Percentiles rank a stretch among this genome's conserved stretches.
Conservation (phyloP, 2,329 filamentous ascomycete species). For the Alternaria sp. region DNA sequence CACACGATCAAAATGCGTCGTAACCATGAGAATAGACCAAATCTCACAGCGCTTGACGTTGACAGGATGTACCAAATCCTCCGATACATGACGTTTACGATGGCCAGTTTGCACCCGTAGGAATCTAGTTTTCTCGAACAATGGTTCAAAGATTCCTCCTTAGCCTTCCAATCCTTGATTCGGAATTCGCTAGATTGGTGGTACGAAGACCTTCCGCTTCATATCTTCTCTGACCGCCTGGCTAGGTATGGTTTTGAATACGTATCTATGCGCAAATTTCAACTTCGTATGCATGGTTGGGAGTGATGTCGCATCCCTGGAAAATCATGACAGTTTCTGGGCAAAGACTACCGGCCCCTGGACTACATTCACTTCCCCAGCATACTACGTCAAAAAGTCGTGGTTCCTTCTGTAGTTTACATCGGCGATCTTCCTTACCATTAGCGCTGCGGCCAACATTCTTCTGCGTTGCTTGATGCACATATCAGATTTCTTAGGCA, state of each 20-base stretch:
- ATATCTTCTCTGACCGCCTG: neutral
- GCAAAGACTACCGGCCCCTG: neutral
- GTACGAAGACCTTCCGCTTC: neutral
- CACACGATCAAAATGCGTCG: neutral
- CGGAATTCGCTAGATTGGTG: neutral
- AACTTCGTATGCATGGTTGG: neutral
- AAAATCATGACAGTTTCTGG: neutral
- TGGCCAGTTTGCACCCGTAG: too few relatives aligned
- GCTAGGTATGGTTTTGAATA: neutral
- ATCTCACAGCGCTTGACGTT: neutral
- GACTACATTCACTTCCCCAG: neutral
- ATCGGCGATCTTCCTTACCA: neutral
- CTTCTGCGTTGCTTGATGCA: neutral
- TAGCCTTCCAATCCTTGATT: neutral
- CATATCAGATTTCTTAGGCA: slow-evolving; percentile 21
- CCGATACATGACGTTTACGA: neutral
- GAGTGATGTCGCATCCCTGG: neutral
- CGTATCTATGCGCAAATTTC: neutral
- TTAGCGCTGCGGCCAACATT: neutral
- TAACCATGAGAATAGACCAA: neutral
- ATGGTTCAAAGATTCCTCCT: neutral
- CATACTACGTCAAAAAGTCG: neutral
- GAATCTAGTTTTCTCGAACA: neutral
- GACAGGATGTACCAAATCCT: neutral
- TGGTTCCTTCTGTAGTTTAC: neutral